These are phyloP conservation scores for Litchi chinensis DNA, from an alignment of 345 rosid genomes.

Conservation along the genomic window DNA sequence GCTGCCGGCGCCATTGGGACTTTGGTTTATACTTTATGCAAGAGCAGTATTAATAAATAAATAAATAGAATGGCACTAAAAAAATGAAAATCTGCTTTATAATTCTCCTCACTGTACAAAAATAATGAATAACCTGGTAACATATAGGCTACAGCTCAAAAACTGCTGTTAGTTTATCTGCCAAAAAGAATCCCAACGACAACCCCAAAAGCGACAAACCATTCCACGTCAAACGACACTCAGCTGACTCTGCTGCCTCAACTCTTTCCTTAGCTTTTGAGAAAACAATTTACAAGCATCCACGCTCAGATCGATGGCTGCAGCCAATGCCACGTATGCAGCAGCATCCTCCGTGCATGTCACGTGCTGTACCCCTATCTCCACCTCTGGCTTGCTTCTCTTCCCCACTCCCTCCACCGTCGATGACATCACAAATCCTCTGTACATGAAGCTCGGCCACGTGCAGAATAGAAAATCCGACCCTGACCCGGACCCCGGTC, in stretches of 20 bases:
- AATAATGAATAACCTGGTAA: background rate
- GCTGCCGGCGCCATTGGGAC: too few relatives aligned
- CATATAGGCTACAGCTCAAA: conserved; percentile 42
- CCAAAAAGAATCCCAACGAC: conserved; percentile 32
- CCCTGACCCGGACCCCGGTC: conserved; percentile 74
- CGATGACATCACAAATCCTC: conserved; percentile 91
- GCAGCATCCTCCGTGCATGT: conserved; percentile 98
- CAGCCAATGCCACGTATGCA: conserved; percentile 84
- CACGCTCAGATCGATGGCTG: conserved; percentile 95
- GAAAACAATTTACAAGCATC: conserved; percentile 88
- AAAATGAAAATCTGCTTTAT: background rate
- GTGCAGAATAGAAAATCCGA: conserved; percentile 53
- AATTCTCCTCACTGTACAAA: conserved; percentile 12
- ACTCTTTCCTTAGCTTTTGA: conserved; percentile 80
- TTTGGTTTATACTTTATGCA: too few relatives aligned
- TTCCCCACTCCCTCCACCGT: conserved; percentile 63
- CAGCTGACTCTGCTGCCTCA: conserved; percentile 63
- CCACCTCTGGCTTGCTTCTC: conserved; percentile 69
- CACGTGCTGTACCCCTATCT: conserved; percentile 90
- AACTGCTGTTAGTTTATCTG: conserved; percentile 30
- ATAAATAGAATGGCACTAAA: too few relatives aligned
- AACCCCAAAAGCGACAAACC: conserved; percentile 46
- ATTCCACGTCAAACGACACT: conserved; percentile 52
- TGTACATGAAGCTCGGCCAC: conserved; percentile 31
- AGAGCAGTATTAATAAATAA: too few relatives aligned